Conservation (phyloP, 208 protist genomes). For the Trypanosoma conorhini region DNA sequence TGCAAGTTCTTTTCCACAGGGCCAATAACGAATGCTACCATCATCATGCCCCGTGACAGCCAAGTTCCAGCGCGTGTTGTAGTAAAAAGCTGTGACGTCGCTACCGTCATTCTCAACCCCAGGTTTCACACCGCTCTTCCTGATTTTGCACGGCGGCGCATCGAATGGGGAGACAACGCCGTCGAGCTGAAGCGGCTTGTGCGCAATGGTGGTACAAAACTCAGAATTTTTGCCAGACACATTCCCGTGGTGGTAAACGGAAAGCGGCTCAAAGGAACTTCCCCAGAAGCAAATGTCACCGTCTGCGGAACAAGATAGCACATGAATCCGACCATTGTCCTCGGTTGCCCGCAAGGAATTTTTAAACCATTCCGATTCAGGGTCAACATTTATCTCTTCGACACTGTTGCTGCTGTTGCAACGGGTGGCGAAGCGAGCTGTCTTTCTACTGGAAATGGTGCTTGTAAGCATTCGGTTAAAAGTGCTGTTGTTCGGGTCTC, state of each 20-base stretch:
- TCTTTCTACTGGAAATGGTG: neutral
- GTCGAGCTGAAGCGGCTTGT: neutral
- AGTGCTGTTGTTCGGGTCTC: neutral
- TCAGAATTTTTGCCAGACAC: neutral
- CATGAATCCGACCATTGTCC: neutral
- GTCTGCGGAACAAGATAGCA: conserved; percentile 20
- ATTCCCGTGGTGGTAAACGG: neutral
- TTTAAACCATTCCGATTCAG: neutral
- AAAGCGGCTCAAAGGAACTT: conserved; percentile 10
- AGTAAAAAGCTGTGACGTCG: conserved; percentile 41
- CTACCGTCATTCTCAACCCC: conserved; percentile 13
- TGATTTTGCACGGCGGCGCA: neutral
- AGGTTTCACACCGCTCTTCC: conserved; percentile 3
- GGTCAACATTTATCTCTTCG: neutral
- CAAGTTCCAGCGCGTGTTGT: conserved; percentile 25
- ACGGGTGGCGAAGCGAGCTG: neutral
- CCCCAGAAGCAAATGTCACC: conserved; percentile 21
- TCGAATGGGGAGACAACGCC: conserved; percentile 1
- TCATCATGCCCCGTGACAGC: conserved; percentile 48
- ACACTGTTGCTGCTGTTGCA: neutral
- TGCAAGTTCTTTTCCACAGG: conserved; percentile 32
- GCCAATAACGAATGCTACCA: conserved; percentile 41
- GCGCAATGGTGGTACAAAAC: conserved; percentile 7
- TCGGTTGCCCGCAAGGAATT: neutral
- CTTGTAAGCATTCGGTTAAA: neutral